Evolutionary conservation across 352 stramenopile genomes (phyloP), one percentile per base, ranked within the genome.

Genomic region (Phytophthora brassicae): DNA sequence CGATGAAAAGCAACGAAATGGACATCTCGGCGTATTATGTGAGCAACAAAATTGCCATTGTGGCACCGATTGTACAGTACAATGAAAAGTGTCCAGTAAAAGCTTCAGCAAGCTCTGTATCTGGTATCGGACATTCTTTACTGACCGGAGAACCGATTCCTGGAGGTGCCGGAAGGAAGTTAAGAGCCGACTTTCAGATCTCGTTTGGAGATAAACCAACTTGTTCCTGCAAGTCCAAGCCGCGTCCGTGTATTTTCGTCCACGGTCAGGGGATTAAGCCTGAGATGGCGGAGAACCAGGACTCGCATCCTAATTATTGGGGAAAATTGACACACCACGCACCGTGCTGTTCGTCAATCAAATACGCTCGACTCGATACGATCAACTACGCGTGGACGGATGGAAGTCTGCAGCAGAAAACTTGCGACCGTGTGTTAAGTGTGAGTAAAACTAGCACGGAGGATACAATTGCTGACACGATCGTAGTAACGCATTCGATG

Each of bases 301-400:
- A 68, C 60, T 43, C 48, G 29, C n/a, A n/a, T n/a, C n/a, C n/a
- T n/a, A n/a, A 63, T 0, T 68, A 68, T 7, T 68, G 60, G 60
- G 56, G 62, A 2, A 68, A 70, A 16, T 9, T 68, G 12, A 68
- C 53, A 0, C 39, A 47, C 9, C 53, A 68, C 13, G 42, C 60
- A 12, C 60, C 60, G 4, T 68, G 60, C 46, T 68, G 60, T 19
- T 64, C 60, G 11, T 64, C 53, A 0, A 55, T 64, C 13, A 64
- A 68, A 22, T 68, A 59, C 22, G 46, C 53, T 28, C 29, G 45
- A 22, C 54, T 68, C 1, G 60, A 68, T 2, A 68, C 60, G 13
- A 49, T 64, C 7, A 38, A 58, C 24, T 58, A 58, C 19, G 19
- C 23, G 1, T 68, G 60, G 60, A 56, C 28, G 7, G 16, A 38